Evolutionary conservation across 2,329 filamentous ascomycete genomes (phyloP).

Genomic region (Tetracladium maxilliforme): DNA sequence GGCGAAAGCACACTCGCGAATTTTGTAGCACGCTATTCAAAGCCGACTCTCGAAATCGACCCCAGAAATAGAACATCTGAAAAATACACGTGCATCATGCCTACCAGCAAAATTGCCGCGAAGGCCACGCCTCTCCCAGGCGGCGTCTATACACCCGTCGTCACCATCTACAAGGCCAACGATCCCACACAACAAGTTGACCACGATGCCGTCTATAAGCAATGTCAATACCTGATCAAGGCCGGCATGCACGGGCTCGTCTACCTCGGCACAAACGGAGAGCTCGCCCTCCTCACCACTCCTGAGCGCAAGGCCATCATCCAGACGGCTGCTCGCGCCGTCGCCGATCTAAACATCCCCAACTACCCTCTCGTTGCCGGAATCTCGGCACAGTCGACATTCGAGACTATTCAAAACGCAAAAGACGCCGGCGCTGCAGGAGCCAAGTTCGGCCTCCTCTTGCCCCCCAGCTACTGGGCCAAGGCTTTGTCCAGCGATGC

Average conservation of each 20-base stretch:
- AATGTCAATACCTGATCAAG: slow-evolving; percentile 23
- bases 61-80: no score
- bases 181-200: slow-evolving; percentile 24
- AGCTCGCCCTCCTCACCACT: slow-evolving; percentile 23
- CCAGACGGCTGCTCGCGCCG: slow-evolving; percentile 19
- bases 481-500: slow-evolving; percentile 18
- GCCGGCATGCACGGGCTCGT: slow-evolving; percentile 29
- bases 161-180: no score
- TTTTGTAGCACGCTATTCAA: no score
- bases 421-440: slow-evolving; percentile 21
- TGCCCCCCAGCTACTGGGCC: slow-evolving; percentile 24
- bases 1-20: no score
- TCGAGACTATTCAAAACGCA: slow-evolving; percentile 18
- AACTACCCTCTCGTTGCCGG: slow-evolving; percentile 28
- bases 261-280: slow-evolving; percentile 29
- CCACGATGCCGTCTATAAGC: slow-evolving; percentile 26
- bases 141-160: slow-evolving; percentile 46
- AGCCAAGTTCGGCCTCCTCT: slow-evolving; percentile 20
- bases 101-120: no score
- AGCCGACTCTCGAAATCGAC: no score
- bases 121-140: no score
- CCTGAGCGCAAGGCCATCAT: slow-evolving; percentile 26
- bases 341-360: slow-evolving; percentile 16
- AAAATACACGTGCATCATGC: no score
- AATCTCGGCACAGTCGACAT: slow-evolving; percentile 21